Conservation (phyloP, 805 yeast genomes). For the Pichia manshurica region DNA sequence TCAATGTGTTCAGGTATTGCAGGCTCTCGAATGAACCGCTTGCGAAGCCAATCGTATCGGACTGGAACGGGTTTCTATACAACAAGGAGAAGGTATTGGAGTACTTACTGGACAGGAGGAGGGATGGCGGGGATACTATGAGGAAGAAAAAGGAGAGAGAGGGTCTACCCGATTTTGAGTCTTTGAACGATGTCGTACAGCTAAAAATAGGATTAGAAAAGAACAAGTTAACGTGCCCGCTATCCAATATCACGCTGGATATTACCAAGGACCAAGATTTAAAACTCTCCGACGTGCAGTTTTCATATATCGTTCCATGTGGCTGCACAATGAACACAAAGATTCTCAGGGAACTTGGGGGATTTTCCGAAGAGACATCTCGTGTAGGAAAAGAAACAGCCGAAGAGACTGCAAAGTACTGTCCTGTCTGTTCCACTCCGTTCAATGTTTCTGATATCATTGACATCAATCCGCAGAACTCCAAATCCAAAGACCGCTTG, state of each 20-base stretch:
- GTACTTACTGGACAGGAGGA: conserved; percentile 32
- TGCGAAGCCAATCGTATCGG: conserved; percentile 55
- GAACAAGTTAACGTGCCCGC: conserved; percentile 33
- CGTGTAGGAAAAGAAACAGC: too few relatives aligned
- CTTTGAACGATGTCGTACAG: conserved; percentile 27
- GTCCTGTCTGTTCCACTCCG: too few relatives aligned
- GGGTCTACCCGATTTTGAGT: too few relatives aligned
- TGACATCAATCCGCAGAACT: too few relatives aligned
- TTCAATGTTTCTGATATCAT: too few relatives aligned
- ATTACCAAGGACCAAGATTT: conserved; percentile 21
- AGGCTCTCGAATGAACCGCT: conserved; percentile 39
- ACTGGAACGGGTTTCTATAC: conserved; percentile 59
- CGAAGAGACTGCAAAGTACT: too few relatives aligned
- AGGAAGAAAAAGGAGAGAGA: neutral
- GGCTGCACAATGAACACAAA: conserved; percentile 37
- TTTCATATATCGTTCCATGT: conserved; percentile 43
- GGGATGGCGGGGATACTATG: conserved; percentile 2
- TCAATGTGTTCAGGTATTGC: conserved; percentile 44
- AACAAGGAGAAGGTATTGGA: conserved; percentile 61
- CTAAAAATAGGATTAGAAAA: conserved; percentile 23
- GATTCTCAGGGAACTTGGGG: conserved; percentile 23
- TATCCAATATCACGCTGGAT: conserved; percentile 35
- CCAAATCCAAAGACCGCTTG: too few relatives aligned
- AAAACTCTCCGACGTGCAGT: conserved; percentile 19
- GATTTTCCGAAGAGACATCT: too few relatives aligned